Percentiles rank a stretch among this genome's conserved stretches.
Evolutionary conservation across 805 yeast species (phyloP).

Genomic region (Kregervanrija fluxuum): DNA sequence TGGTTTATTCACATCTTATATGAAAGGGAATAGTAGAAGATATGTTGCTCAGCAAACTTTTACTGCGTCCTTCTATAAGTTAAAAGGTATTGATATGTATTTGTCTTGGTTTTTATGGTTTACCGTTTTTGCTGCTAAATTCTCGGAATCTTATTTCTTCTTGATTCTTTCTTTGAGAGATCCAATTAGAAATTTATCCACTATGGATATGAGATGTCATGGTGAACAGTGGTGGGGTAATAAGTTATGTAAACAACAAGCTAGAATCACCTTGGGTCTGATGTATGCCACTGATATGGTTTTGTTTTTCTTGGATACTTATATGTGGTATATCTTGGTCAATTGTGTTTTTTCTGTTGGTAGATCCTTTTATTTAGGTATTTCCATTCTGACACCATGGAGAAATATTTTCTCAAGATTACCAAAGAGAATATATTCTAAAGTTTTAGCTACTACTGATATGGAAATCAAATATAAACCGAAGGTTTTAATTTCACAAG

Average conservation of each 20-base stretch:
- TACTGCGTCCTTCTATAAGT: conserved; percentile 81
- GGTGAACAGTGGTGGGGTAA: conserved; percentile 91
- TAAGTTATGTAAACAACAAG: conserved; percentile 74
- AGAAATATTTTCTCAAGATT: conserved; percentile 95
- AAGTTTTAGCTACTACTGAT: conserved; percentile 95
- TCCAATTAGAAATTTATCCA: conserved; percentile 85
- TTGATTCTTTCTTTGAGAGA: conserved; percentile 85
- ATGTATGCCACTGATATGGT: conserved; percentile 90
- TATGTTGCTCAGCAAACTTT: conserved; percentile 92
- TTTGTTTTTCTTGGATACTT: conserved; percentile 96
- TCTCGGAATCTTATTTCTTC: conserved; percentile 85
- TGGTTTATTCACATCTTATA: conserved; percentile 87
- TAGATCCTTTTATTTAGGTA: conserved; percentile 97
- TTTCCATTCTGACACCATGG: conserved; percentile 98
- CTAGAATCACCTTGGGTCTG: conserved; percentile 82
- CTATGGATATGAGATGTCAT: conserved; percentile 83
- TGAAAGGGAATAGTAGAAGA: conserved; percentile 79
- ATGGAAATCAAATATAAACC: conserved; percentile 99
- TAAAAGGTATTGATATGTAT: conserved; percentile 90
- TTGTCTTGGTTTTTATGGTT: conserved; percentile 91
- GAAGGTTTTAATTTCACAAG: conserved; percentile 94
- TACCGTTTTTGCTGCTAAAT: conserved; percentile 83
- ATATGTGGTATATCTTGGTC: conserved; percentile 95
- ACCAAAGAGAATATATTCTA: conserved; percentile 98
- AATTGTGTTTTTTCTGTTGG: conserved; percentile 96